A percentile compares a stretch with the other conserved stretches of the same genome.
These are phyloP conservation scores for Suillus subalutaceus DNA, from an alignment of 768 basidiomycete genomes.

Conservation along the genomic window DNA sequence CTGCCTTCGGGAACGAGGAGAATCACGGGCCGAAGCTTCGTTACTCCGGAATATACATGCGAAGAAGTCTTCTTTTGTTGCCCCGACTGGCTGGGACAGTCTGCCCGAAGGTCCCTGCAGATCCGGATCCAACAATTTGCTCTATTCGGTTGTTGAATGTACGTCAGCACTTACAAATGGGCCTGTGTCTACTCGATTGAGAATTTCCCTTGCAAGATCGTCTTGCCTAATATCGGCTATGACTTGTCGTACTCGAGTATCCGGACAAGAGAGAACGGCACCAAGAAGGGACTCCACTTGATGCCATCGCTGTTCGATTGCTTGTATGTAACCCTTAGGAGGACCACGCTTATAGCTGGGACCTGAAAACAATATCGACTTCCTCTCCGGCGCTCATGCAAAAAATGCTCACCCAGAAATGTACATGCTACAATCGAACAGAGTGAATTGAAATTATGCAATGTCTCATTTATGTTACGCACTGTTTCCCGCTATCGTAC, in stretches of 20 bases:
- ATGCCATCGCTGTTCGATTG: constrained; percentile 90
- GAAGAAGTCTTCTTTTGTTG: constrained; percentile 79
- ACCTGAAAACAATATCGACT: constrained; percentile 41
- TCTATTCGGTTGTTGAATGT: not conserved
- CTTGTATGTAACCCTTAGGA: constrained; percentile 91
- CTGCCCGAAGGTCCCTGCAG: constrained; percentile 73
- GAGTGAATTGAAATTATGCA: constrained; percentile 10
- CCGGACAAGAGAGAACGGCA: constrained; percentile 72
- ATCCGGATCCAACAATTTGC: constrained; percentile 12
- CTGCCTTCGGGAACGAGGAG: constrained; percentile 67
- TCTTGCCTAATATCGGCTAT: constrained; percentile 70
- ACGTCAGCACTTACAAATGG: constrained; percentile 58
- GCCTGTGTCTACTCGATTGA: constrained; percentile 74
- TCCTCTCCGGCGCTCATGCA: not conserved
- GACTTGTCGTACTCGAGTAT: constrained; percentile 63
- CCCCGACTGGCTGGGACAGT: constrained; percentile 56
- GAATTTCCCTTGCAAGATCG: constrained; percentile 75
- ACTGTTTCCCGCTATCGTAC: constrained; percentile 59
- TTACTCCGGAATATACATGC: constrained; percentile 70
- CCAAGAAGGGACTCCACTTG: constrained; percentile 91
- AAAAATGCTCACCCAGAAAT: constrained; percentile 51
- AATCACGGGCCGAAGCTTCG: constrained; percentile 52
- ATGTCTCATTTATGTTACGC: constrained; percentile 21
- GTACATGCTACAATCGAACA: constrained; percentile 55
- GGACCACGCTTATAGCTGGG: constrained; percentile 84